Evolutionary conservation across 2,329 filamentous ascomycete species (phyloP).

Genomic region (Diplodia scrobiculata): DNA sequence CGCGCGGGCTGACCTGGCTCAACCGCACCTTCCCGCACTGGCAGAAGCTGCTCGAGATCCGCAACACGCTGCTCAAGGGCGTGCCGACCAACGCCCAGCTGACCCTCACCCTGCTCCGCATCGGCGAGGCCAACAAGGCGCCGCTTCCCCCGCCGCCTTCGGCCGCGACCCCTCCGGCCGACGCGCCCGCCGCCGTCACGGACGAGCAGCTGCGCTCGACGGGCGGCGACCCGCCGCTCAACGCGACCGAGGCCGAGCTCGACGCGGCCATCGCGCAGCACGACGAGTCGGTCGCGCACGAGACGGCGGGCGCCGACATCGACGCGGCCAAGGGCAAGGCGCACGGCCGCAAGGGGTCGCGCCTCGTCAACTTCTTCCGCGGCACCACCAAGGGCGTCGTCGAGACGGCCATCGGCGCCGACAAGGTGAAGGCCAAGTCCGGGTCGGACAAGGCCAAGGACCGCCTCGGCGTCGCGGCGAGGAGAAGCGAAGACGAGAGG

Average conservation of each 20-base stretch:
- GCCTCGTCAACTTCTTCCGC: slow-evolving; percentile 68
- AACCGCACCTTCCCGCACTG: slow-evolving; percentile 68
- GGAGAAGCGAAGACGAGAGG: slow-evolving; percentile 48
- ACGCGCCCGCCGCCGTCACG: slow-evolving; percentile 54
- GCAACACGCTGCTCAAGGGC: slow-evolving; percentile 70
- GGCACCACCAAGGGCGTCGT: slow-evolving; percentile 70
- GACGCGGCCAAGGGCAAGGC: slow-evolving; percentile 47
- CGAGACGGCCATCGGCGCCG: slow-evolving; percentile 70
- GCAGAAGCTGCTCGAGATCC: slow-evolving; percentile 71
- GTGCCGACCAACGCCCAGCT: slow-evolving; percentile 86
- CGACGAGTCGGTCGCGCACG: slow-evolving; percentile 51
- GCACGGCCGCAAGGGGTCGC: slow-evolving; percentile 53
- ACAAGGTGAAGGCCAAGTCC: slow-evolving; percentile 68
- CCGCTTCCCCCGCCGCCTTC: slow-evolving; percentile 67
- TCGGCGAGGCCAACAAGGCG: slow-evolving; percentile 78
- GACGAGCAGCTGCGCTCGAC: slow-evolving; percentile 55
- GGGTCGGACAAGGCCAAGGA: slow-evolving; percentile 66
- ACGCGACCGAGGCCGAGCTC: slow-evolving; percentile 67
- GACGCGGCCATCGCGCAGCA: slow-evolving; percentile 57
- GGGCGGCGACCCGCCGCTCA: slow-evolving; percentile 59
- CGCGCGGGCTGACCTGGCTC: slow-evolving; percentile 60
- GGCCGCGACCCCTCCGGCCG: slow-evolving; percentile 50
- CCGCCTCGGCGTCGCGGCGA: slow-evolving; percentile 69
- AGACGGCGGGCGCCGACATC: slow-evolving; percentile 57
- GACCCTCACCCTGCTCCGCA: slow-evolving; percentile 75